These are phyloP conservation scores for Spathaspora sp. DNA, from an alignment of 805 yeast species.

Conservation along the genomic window DNA sequence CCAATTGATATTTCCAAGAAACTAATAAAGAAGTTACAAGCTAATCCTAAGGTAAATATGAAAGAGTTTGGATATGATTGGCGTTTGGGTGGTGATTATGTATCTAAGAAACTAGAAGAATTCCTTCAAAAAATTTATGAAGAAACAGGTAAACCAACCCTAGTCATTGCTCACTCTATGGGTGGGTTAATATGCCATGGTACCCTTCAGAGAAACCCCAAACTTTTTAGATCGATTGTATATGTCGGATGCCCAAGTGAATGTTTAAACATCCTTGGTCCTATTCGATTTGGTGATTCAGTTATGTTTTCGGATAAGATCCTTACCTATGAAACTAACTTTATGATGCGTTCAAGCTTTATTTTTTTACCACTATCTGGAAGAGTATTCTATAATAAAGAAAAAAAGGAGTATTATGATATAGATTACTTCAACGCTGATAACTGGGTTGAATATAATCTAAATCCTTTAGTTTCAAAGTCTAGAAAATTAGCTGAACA, in stretches of 20 bases:
- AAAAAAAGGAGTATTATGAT: conserved; percentile 54
- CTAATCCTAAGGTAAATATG: conserved; percentile 58
- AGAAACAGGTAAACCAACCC: conserved; percentile 52
- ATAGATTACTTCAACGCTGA: conserved; percentile 79
- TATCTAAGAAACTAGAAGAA: conserved; percentile 49
- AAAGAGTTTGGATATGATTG: conserved; percentile 91
- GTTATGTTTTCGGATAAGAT: conserved; percentile 72
- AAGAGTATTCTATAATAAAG: conserved; percentile 61
- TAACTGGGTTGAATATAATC: conserved; percentile 71
- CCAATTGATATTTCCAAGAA: conserved; percentile 77
- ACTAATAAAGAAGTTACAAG: conserved; percentile 49
- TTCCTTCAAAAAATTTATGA: conserved; percentile 44
- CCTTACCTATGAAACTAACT: conserved; percentile 76
- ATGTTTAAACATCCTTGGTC: conserved; percentile 84
- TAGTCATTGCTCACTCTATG: conserved; percentile 89
- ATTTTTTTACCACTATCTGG: conserved; percentile 76
- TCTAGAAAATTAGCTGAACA: conserved; percentile 26
- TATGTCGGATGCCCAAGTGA: conserved; percentile 84
- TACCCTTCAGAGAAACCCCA: conserved; percentile 65
- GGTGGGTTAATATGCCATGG: conserved; percentile 87
- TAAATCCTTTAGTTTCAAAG: conserved; percentile 68
- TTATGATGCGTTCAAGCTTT: conserved; percentile 84
- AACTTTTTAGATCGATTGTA: conserved; percentile 66
- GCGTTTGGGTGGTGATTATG: conserved; percentile 68
- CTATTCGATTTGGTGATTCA: conserved; percentile 76